Evolutionary conservation across 257 asterid species (phyloP).

Genomic region (Datura wrightii): DNA sequence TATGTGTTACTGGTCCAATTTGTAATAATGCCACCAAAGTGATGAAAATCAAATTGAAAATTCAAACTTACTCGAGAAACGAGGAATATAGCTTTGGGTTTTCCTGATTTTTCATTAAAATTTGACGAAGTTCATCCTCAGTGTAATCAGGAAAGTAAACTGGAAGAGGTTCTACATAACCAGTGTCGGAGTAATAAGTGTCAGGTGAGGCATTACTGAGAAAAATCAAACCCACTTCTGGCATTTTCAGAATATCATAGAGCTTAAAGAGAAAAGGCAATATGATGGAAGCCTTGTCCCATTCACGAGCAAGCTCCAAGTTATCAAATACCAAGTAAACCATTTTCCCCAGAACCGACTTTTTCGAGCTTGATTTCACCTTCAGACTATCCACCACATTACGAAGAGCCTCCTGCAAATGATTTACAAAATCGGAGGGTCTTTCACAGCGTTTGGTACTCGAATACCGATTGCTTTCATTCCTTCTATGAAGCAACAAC

Average conservation of each 20-base stretch:
- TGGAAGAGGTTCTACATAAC: slow-evolving; percentile 73
- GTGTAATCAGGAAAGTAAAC: slow-evolving; percentile 82
- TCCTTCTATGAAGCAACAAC: slow-evolving; percentile 77
- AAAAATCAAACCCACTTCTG: slow-evolving; percentile 82
- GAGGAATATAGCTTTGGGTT: slow-evolving; percentile 75
- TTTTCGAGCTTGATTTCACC: slow-evolving; percentile 59
- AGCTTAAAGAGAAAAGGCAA: slow-evolving; percentile 76
- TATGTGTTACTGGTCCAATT: neutral
- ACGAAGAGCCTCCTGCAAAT: slow-evolving; percentile 72
- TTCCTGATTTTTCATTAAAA: slow-evolving; percentile 66
- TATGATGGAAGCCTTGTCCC: slow-evolving; percentile 71
- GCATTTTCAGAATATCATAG: slow-evolving; percentile 69
- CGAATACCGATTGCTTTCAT: slow-evolving; percentile 63
- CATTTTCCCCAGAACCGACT: slow-evolving; percentile 68
- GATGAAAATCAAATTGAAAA: slow-evolving; percentile 21
- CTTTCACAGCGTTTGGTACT: slow-evolving; percentile 82
- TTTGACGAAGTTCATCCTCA: slow-evolving; percentile 78
- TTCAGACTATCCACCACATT: slow-evolving; percentile 53
- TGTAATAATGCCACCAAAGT: slow-evolving; percentile 5
- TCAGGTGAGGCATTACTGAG: slow-evolving; percentile 77
- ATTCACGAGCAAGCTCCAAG: slow-evolving; percentile 69
- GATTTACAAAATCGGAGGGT: slow-evolving; percentile 86
- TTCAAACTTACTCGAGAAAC: slow-evolving; percentile 76
- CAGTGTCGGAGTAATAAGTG: slow-evolving; percentile 74
- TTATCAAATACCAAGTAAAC: slow-evolving; percentile 84